phyloP scores from a whole-genome alignment of 2,329 filamentous ascomycete genomes.

The Talaromyces rugulosus region DNA sequence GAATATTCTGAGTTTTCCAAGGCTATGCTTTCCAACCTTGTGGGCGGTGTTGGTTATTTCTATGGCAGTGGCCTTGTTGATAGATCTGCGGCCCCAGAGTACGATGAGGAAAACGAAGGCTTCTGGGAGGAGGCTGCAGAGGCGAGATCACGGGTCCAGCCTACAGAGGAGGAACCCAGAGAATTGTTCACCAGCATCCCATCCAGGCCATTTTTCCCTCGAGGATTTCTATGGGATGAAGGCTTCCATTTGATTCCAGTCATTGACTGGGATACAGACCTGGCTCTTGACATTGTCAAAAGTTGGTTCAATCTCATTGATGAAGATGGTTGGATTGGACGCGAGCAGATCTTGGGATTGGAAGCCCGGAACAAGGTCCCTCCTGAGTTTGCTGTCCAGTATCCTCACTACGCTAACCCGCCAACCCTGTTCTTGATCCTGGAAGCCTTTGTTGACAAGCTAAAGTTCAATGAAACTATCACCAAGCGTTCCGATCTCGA shows the following conservation, averaged over 20 bases:
- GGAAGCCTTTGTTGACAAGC: slow-evolving; percentile 75
- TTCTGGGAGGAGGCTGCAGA: slow-evolving; percentile 92
- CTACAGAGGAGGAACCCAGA: slow-evolving; percentile 72
- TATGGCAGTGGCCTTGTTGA: slow-evolving; percentile 84
- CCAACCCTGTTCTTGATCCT: slow-evolving; percentile 90
- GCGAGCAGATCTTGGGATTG: slow-evolving; percentile 87
- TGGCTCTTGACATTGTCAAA: slow-evolving; percentile 80
- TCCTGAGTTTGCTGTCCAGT: slow-evolving; percentile 86
- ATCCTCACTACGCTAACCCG: slow-evolving; percentile 95
- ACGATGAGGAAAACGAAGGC: slow-evolving; percentile 89
- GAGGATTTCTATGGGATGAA: slow-evolving; percentile 97
- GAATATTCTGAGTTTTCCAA: slow-evolving; percentile 77
- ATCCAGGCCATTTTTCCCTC: slow-evolving; percentile 90
- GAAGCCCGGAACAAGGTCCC: slow-evolving; percentile 96
- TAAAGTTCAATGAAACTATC: slow-evolving; percentile 47
- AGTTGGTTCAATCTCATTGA: slow-evolving; percentile 98
- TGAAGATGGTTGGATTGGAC: slow-evolving; percentile 93
- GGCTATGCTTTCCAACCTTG: slow-evolving; percentile 88
- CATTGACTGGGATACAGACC: slow-evolving; percentile 88
- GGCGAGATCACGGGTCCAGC: slow-evolving; percentile 65
- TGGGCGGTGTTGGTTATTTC: slow-evolving; percentile 95
- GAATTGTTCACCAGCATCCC: slow-evolving; percentile 90
- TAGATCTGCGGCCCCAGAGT: slow-evolving; percentile 84
- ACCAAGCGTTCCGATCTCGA: slow-evolving; percentile 21
- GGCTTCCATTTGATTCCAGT: slow-evolving; percentile 92